Conservation (phyloP, 257 asterid genomes). For the Anisodus tanguticus region DNA sequence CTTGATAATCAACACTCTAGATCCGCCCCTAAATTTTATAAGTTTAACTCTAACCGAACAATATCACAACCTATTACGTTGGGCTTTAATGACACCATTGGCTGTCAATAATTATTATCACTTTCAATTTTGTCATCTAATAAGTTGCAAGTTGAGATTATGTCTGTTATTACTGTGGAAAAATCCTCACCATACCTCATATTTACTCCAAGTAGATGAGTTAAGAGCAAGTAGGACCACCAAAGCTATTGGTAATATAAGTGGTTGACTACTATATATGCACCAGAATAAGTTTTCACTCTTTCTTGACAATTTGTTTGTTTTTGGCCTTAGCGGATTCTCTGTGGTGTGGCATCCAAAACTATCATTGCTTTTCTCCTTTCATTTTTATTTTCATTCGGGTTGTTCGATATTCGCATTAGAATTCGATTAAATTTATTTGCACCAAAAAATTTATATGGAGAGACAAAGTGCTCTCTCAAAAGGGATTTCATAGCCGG, state of each 20-base stretch:
- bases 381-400: not conserved
- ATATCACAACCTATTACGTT: not conserved
- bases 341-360: not conserved
- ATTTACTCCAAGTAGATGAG: not conserved
- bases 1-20: no score
- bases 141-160: not conserved
- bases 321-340: not conserved
- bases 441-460: no score
- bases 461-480: no score
- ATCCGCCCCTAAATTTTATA: no score
- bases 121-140: slow-evolving; percentile 12
- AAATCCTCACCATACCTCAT: not conserved
- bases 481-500: no score
- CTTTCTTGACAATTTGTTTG: not conserved
- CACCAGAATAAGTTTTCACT: not conserved
- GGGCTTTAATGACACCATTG: no score
- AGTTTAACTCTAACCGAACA: not conserved
- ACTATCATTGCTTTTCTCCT: not conserved
- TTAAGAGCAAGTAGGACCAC: slow-evolving; percentile 23
- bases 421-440: no score
- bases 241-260: not conserved
- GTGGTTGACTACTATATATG: slow-evolving; percentile 22
- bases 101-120: no score
- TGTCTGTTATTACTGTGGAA: not conserved
- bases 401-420: no score